These are phyloP conservation scores for Talaromyces rugulosus DNA, from an alignment of 2,329 filamentous ascomycete species.

Conservation along the genomic window DNA sequence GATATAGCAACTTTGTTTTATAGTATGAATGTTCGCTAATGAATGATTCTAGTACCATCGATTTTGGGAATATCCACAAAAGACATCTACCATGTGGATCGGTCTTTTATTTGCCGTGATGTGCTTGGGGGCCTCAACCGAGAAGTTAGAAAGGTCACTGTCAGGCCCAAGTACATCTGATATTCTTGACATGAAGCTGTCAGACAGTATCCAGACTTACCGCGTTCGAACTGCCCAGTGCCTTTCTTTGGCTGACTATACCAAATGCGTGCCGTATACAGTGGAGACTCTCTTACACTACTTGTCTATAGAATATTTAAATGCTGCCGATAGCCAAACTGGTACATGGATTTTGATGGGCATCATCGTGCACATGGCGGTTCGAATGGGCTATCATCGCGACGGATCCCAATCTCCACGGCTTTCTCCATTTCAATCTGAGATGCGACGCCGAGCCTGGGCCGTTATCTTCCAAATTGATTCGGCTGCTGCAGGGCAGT, in stretches of 20 bases:
- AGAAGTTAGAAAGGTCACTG: not conserved
- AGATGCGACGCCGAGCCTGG: conserved; percentile 33
- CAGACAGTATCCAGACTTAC: conserved; percentile 3
- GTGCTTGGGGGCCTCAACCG: conserved; percentile 2
- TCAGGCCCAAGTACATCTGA: not conserved
- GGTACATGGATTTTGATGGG: conserved; percentile 22
- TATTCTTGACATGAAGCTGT: not conserved
- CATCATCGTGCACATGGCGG: conserved; percentile 23
- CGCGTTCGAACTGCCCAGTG: conserved; percentile 9
- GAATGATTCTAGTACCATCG: conserved; percentile 5
- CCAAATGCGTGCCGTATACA: conserved; percentile 10
- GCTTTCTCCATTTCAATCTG: conserved; percentile 31
- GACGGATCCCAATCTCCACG: conserved; percentile 32
- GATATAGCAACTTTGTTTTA: not conserved
- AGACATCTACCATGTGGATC: conserved; percentile 10
- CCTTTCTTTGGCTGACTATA: conserved; percentile 11
- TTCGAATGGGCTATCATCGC: conserved; percentile 41
- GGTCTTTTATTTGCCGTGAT: conserved; percentile 8
- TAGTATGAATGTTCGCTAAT: not conserved
- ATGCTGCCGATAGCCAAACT: conserved; percentile 20
- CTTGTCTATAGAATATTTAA: conserved; percentile 6
- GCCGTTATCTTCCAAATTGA: conserved; percentile 32
- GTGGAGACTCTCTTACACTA: conserved; percentile 7
- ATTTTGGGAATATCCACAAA: conserved; percentile 9
- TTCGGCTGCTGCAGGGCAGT: conserved; percentile 31